Conservation (phyloP, 2,329 filamentous ascomycete species). For the Mycosphaerelloides madeirae region DNA sequence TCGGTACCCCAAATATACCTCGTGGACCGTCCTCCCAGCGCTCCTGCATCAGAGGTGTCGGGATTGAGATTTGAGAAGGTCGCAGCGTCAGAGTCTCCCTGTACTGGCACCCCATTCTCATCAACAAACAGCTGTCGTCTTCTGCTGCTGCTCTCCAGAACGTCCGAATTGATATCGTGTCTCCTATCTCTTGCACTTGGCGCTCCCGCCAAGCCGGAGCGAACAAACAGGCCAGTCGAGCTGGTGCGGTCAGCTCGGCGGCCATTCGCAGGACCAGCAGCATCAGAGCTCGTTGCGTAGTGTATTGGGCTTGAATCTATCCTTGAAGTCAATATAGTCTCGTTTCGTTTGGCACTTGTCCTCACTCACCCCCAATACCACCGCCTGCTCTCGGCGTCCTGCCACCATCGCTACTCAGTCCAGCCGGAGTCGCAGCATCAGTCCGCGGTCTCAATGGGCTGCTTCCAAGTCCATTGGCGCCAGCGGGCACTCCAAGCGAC, state of each 20-base stretch:
- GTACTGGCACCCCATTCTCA: slow-evolving; percentile 57
- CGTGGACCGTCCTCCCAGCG: slow-evolving; percentile 73
- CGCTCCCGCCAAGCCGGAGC: slow-evolving; percentile 55
- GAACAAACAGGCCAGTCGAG: slow-evolving; percentile 76
- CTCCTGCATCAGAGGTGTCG: slow-evolving; percentile 86
- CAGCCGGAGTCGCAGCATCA: slow-evolving; percentile 25
- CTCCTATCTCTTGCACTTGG: slow-evolving; percentile 60
- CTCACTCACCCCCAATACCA: slow-evolving; percentile 57
- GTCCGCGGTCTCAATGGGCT: slow-evolving; percentile 41
- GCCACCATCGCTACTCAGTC: slow-evolving; percentile 53
- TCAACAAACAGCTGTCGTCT: slow-evolving; percentile 60
- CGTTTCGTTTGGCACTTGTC: not conserved
- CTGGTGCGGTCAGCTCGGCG: slow-evolving; percentile 58
- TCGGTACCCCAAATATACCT: slow-evolving; percentile 96
- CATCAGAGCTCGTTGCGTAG: slow-evolving; percentile 80
- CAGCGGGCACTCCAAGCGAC: slow-evolving; percentile 22
- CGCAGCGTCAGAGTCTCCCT: slow-evolving; percentile 52
- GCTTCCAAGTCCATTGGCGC: slow-evolving; percentile 43
- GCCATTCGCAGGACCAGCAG: slow-evolving; percentile 37
- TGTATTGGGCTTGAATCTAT: slow-evolving; percentile 87
- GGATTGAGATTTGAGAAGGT: slow-evolving; percentile 69
- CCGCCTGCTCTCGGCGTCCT: slow-evolving; percentile 66
- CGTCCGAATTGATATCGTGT: slow-evolving; percentile 82
- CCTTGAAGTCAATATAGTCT: slow-evolving; percentile 17
- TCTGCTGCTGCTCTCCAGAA: slow-evolving; percentile 51